Conservation (phyloP, 352 stramenopile species). For the Phytophthora boehmeriae region DNA sequence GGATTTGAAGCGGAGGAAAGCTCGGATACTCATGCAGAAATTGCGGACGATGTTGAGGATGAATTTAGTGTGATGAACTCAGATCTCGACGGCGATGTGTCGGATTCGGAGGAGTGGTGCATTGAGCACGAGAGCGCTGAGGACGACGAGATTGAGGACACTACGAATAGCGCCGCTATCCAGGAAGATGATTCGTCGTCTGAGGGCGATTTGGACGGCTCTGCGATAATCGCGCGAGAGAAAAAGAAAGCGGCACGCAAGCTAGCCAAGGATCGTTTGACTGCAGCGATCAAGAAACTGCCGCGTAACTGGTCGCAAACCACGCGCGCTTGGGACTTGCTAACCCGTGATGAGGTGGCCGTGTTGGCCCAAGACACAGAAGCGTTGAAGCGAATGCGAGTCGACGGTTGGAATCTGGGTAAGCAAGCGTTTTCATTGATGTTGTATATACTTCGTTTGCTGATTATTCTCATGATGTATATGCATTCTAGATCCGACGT, state of each 20-base stretch:
- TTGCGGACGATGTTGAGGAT: neutral
- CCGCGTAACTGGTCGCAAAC: neutral
- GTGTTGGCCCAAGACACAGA: constrained; percentile 7
- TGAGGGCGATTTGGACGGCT: neutral
- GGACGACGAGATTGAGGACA: neutral
- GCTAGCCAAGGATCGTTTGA: neutral
- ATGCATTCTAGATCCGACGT: constrained; percentile 2
- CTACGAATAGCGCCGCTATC: neutral
- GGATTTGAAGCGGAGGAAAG: neutral
- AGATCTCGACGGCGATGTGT: neutral
- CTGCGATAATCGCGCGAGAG: neutral
- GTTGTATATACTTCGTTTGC: constrained; percentile 10
- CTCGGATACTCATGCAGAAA: neutral
- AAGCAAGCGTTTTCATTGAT: neutral
- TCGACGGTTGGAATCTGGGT: constrained; percentile 16
- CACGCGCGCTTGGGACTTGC: neutral
- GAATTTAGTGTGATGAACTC: neutral
- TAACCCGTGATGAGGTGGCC: constrained; percentile 3
- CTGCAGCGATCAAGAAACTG: neutral
- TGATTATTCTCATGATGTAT: constrained; percentile 8
- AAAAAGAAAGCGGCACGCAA: neutral
- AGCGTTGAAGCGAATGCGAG: constrained; percentile 7
- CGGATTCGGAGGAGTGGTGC: neutral
- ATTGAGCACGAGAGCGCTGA: neutral
- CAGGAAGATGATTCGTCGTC: neutral